Evolutionary conservation across 108 stramenopile species (phyloP).

Genomic region (Cyclostephanos tholiformis): DNA sequence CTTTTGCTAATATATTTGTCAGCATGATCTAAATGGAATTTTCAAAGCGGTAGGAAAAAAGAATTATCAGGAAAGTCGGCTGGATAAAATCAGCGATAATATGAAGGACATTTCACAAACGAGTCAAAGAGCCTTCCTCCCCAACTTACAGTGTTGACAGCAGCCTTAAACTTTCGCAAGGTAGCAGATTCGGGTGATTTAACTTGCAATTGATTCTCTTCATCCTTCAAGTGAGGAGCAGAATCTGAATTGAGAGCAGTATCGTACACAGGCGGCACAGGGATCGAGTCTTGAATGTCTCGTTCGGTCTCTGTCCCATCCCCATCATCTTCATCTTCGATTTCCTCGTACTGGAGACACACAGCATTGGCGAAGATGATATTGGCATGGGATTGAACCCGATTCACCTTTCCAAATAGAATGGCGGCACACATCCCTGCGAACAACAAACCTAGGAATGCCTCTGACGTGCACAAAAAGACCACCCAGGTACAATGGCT

Average conservation of each 20-base stretch:
- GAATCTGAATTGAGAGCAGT: neutral
- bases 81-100: too few relatives aligned
- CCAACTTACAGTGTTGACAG: neutral
- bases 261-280: neutral
- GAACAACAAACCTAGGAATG: conserved; percentile 76
- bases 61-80: too few relatives aligned
- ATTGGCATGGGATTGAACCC: conserved; percentile 70
- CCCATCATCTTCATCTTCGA: neutral
- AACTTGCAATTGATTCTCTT: conserved; percentile 12
- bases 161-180: neutral
- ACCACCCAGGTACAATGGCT: conserved; percentile 49
- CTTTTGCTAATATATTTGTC: neutral
- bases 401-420: conserved; percentile 79
- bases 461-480: conserved; percentile 70
- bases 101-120: too few relatives aligned
- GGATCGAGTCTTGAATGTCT: neutral
- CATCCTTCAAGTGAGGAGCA: neutral
- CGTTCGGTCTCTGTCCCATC: neutral
- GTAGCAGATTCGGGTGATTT: neutral
- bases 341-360: conserved; percentile 68
- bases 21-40: neutral
- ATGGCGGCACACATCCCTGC: conserved; percentile 86
- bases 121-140: neutral
- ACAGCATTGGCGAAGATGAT: conserved; percentile 74
- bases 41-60: too few relatives aligned